Percentiles rank a stretch among this genome's conserved stretches.
These are phyloP conservation scores for Penicillium longicatenatum DNA, from an alignment of 495 filamentous ascomycete species.

Conservation along the genomic window DNA sequence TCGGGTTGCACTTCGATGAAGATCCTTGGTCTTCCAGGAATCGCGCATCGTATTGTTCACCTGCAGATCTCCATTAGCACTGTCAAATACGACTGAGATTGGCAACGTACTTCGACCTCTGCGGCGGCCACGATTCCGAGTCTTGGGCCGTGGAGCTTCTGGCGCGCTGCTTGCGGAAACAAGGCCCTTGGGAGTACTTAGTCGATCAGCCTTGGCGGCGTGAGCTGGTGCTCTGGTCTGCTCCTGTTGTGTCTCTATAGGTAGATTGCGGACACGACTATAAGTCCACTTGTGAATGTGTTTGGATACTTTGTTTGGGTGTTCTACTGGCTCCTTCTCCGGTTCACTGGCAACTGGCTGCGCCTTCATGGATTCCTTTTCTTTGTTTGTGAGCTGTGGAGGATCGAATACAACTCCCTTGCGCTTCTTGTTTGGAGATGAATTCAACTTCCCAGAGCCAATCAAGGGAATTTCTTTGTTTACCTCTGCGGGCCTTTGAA, in stretches of 20 bases:
- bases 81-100: not conserved
- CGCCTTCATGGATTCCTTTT: not conserved
- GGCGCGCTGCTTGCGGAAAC: conserved; percentile 24
- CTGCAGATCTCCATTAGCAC: conserved; percentile 20
- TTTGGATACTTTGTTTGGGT: conserved; percentile 17
- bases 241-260: conserved; percentile 11
- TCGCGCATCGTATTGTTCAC: conserved; percentile 38
- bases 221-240: not conserved
- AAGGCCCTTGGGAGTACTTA: conserved; percentile 22
- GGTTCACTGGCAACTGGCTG: not conserved
- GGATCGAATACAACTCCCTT: conserved; percentile 3
- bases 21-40: conserved; percentile 27
- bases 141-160: not conserved
- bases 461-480: not conserved
- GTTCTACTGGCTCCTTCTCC: not conserved
- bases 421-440: not conserved
- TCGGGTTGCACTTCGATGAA: not conserved
- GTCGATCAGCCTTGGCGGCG: conserved; percentile 7
- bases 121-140: conserved; percentile 23
- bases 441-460: not conserved
- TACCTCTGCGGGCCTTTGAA: not conserved
- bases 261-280: conserved; percentile 23
- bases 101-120: conserved; percentile 29
- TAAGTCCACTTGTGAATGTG: conserved; percentile 29
- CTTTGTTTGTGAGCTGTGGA: not conserved